phyloP scores from a whole-genome alignment of 345 rosid genomes.

The Lepidium aucheri region DNA sequence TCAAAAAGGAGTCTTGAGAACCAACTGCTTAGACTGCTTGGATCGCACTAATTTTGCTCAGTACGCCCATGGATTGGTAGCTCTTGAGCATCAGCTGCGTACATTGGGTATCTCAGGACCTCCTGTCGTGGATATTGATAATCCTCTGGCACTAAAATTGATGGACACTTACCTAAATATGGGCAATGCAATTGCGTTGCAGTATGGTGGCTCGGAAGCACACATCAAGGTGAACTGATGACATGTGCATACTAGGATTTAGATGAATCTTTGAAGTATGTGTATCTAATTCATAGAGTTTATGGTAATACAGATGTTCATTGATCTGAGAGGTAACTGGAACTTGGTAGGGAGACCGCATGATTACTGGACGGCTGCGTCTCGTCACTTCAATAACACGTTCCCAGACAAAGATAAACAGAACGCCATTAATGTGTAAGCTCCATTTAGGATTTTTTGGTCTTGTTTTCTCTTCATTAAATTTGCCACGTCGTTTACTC shows the following conservation, averaged over 20 bases:
- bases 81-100: slow-evolving; percentile 66
- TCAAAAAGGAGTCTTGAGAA: slow-evolving; percentile 80
- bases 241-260: neutral
- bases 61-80: slow-evolving; percentile 65
- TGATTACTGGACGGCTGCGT: slow-evolving; percentile 6
- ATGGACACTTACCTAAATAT: slow-evolving; percentile 65
- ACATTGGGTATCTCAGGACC: slow-evolving; percentile 46
- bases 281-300: neutral
- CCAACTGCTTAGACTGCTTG: slow-evolving; percentile 90
- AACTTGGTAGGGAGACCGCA: slow-evolving; percentile 15
- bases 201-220: slow-evolving; percentile 96
- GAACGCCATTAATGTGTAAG: slow-evolving; percentile 30
- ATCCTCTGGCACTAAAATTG: slow-evolving; percentile 55
- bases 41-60: slow-evolving; percentile 98
- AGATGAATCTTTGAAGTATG: neutral
- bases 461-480: neutral
- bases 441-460: neutral
- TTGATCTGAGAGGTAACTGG: slow-evolving; percentile 22
- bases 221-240: slow-evolving; percentile 62
- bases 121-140: slow-evolving; percentile 45
- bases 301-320: slow-evolving; percentile 18
- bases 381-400: slow-evolving; percentile 21
- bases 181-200: slow-evolving; percentile 85
- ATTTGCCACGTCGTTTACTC: neutral
- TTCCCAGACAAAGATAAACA: slow-evolving; percentile 19